Evolutionary conservation across 164 flowering plant genomes (phyloP), one percentile per base, ranked within the genome.

Genomic region (Aristolochia contorta): DNA sequence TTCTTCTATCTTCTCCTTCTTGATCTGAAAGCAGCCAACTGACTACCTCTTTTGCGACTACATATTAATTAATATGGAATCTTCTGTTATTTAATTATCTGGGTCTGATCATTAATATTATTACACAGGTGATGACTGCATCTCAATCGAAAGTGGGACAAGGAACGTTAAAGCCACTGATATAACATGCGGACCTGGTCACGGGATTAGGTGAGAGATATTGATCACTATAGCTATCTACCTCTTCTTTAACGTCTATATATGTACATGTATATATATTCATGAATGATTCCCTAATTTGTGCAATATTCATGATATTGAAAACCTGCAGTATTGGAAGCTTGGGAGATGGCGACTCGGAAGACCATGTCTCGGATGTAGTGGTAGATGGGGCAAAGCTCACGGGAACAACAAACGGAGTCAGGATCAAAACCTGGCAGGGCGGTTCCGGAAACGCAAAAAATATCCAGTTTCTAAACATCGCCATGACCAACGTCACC

Each of bases 51-150:
- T 37, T 37, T 49, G n/a, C n/a, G n/a, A n/a, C n/a, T n/a, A n/a
- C n/a, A n/a, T n/a, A n/a, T n/a, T n/a, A n/a, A n/a, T n/a, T n/a
- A n/a, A n/a, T n/a, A n/a, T n/a, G n/a, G n/a, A n/a, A n/a, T 27
- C 30, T 27, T 27, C 30, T 5, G n/a, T 27, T 27, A 27, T 27
- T 27, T 27, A n/a, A n/a, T n/a, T 27, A 2, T 27, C 30, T 27
- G 30, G 30, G 30, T 27, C 5, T 27, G 30, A 27, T 27, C 30
- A n/a, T n/a, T n/a, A n/a, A n/a, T n/a, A n/a, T n/a, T n/a, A n/a
- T n/a, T n/a, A n/a, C n/a, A n/a, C n/a, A 83, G 91, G 87, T 55
- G 91, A 85, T 66, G 91, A 85, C 33, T 85, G 87, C 37, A 74
- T 83, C 54, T 81, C 85, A 22, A 79, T 81, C 15, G 83, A 60